Percentiles rank a stretch among this genome's conserved stretches.
Conservation (phyloP, 352 stramenopile genomes). For the Globisporangium alternatum region DNA sequence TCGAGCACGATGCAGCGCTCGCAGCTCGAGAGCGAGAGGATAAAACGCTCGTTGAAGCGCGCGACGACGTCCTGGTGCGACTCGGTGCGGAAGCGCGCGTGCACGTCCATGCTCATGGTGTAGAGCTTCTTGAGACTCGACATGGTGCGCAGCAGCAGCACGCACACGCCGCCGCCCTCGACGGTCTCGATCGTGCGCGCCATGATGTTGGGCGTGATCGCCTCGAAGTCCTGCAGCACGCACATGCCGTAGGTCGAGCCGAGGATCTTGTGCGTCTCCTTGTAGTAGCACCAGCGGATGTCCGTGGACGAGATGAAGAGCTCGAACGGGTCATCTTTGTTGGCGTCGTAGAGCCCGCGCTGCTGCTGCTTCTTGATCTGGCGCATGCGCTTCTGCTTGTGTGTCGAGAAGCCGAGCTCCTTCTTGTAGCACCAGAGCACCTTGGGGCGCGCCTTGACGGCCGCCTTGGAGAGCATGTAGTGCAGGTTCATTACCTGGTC, state of each 20-base stretch:
- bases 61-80: constrained; percentile 94
- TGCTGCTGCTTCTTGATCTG: constrained; percentile 96
- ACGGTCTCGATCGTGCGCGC: constrained; percentile 99
- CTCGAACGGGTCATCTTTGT: constrained; percentile 97
- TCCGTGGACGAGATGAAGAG: constrained; percentile 98
- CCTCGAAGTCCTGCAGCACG: constrained; percentile 99
- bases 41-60: constrained; percentile 99
- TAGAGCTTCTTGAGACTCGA: constrained; percentile 98
- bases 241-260: constrained; percentile 98
- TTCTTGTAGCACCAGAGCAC: constrained; percentile 99
- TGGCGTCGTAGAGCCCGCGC: constrained; percentile 90
- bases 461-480: constrained; percentile 96
- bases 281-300: constrained; percentile 99
- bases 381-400: constrained; percentile 93
- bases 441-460: constrained; percentile 92
- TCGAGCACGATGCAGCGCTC: constrained; percentile 97
- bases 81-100: constrained; percentile 89
- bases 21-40: constrained; percentile 95
- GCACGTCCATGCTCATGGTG: constrained; percentile 98
- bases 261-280: constrained; percentile 99
- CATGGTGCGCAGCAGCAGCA: constrained; percentile 98
- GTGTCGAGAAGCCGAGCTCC: constrained; percentile 98
- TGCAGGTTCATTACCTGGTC: constrained; percentile 99
- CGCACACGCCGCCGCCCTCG: constrained; percentile 95
- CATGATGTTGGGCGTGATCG: constrained; percentile 99